Evolutionary conservation across 208 protist species (phyloP).

Genomic region (Trypanosoma lewisi): DNA sequence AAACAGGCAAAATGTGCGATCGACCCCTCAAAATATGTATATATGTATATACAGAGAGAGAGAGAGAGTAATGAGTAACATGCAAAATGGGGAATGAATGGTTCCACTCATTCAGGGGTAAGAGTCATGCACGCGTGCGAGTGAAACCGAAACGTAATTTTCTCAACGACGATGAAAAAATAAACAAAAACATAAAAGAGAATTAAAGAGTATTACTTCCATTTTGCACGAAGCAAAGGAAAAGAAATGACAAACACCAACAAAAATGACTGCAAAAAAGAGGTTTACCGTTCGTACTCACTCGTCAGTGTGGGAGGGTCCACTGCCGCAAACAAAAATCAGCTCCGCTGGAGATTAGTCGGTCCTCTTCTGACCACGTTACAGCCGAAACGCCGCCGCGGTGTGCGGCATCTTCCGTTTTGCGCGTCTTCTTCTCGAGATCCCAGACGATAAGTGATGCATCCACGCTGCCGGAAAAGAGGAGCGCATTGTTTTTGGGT

Average conservation of each 20-base stretch:
- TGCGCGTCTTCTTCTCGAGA: constrained; percentile 23
- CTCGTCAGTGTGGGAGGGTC: not conserved
- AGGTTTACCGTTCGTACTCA: not conserved
- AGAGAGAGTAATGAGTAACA: too few relatives aligned
- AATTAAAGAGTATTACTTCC: not conserved
- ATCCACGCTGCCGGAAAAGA: constrained; percentile 42
- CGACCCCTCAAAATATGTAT: too few relatives aligned
- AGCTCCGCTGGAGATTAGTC: constrained; percentile 30
- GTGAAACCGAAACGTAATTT: too few relatives aligned
- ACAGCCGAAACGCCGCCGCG: constrained; percentile 39
- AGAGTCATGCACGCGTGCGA: too few relatives aligned
- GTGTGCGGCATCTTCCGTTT: constrained; percentile 34
- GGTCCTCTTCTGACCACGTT: constrained; percentile 16
- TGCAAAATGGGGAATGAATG: too few relatives aligned
- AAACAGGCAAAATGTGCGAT: too few relatives aligned
- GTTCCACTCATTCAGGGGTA: too few relatives aligned
- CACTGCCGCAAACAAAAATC: constrained; percentile 44
- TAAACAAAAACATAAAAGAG: not conserved
- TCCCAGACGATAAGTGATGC: constrained; percentile 41
- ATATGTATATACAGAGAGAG: too few relatives aligned
- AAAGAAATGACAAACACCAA: not conserved
- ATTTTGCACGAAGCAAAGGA: not conserved
- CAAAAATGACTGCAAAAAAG: not conserved
- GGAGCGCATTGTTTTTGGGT: constrained; percentile 12
- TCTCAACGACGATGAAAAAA: not conserved